Evolutionary conservation across 1,284 basidiomycete species (phyloP), one percentile per base, ranked within the genome.

Genomic region (Irpex lacteus): DNA sequence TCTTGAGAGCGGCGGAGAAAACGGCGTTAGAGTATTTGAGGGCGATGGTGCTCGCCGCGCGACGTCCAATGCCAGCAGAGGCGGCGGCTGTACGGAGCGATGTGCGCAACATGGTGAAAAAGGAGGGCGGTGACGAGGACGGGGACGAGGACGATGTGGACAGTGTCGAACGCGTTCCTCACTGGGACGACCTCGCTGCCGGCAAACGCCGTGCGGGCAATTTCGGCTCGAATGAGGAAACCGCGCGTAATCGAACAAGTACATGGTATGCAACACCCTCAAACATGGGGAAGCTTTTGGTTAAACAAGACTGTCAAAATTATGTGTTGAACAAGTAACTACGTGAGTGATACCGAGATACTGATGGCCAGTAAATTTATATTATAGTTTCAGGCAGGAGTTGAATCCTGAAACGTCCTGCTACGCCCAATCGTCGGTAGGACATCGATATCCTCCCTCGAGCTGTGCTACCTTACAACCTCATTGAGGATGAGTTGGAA

Each of bases 21-120:
- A 94, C 86, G 34, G 98, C 97, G 65, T 93, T 91, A 68, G 98
- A 97, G 80, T 99, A 99, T 80, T 98, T 98, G 77, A 87, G 81
- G 56, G 92, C 87, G 69, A 94, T 89, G 66, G 84, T 78, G 40
- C 90, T 91, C 60, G 88, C 91, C 26, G 88, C 84, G 60, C 91
- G 89, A 66, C 85, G 85, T 67, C 84, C 85, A 61, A 85, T 73
- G 64, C 81, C 81, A 55, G 81, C 79, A 49, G 77, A 77, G 65
- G 74, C 68, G 53, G 78, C 73, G 65, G 76, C 76, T 65, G 82
- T 76, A 70, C 82, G 81, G 67, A 79, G 71, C 67, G 83, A 75
- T 61, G 81, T 73, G 67, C 82, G 78, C 71, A 80, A 72, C 79
- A 79, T 78, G 58, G 70, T 65, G 21, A 26, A 26, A 26, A 26